phyloP scores from a whole-genome alignment of 2,329 filamentous ascomycete species.

The Clathrospora elynae region DNA sequence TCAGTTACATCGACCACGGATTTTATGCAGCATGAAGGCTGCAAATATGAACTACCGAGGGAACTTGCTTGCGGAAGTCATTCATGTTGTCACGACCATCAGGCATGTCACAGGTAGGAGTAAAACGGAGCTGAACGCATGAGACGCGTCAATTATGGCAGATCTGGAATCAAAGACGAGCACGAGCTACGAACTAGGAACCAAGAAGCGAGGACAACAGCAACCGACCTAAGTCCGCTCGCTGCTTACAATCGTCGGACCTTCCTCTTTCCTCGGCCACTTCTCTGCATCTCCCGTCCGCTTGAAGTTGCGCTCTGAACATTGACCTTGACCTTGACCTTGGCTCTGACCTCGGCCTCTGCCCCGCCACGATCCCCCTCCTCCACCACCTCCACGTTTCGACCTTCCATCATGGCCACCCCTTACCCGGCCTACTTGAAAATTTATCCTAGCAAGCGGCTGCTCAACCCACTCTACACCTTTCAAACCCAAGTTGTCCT shows the following conservation, averaged over 20 bases:
- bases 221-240: slow-evolving; percentile 2
- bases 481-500: slow-evolving; percentile 61
- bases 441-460: slow-evolving; percentile 53
- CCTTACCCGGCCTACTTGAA: slow-evolving; percentile 43
- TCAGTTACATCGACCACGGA: no score
- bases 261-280: slow-evolving; percentile 12
- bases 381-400: slow-evolving; percentile 19
- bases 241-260: slow-evolving; percentile 24
- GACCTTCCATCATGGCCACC: slow-evolving; percentile 15
- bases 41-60: no score
- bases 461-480: slow-evolving; percentile 69
- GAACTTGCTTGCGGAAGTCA: no score
- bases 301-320: slow-evolving; percentile 12
- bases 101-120: no score
- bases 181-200: no score
- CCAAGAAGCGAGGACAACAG: neutral
- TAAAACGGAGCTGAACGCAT: no score
- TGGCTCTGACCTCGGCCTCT: slow-evolving; percentile 16
- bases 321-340: slow-evolving; percentile 5
- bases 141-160: no score
- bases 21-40: no score
- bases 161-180: no score
- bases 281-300: slow-evolving; percentile 16
- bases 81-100: no score
- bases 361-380: slow-evolving; percentile 22